Conservation (phyloP, 805 yeast species). For the Kazachstania africana region DNA sequence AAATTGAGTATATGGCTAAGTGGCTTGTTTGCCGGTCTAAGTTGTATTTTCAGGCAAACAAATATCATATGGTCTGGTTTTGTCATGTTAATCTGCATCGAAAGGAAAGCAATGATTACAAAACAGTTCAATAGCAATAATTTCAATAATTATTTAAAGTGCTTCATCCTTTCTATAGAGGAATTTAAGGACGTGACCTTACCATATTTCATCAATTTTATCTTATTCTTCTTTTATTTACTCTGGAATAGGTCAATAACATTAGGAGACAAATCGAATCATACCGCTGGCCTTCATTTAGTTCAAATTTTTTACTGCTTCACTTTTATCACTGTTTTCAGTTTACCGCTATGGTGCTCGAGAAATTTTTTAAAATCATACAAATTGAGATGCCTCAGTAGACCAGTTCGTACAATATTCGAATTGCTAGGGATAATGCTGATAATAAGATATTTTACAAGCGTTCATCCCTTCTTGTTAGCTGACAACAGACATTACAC, state of each 20-base stretch:
- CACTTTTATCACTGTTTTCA: constrained; percentile 49
- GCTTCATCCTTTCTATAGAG: constrained; percentile 27
- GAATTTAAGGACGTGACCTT: constrained; percentile 25
- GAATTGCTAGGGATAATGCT: constrained; percentile 31
- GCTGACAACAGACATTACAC: constrained; percentile 94
- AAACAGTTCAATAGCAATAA: constrained; percentile 29
- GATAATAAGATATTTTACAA: constrained; percentile 47
- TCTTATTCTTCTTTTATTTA: constrained; percentile 45
- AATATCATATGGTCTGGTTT: constrained; percentile 79
- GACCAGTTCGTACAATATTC: constrained; percentile 20
- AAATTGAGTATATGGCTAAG: constrained; percentile 31
- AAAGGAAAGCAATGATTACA: constrained; percentile 34
- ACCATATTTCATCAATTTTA: constrained; percentile 45
- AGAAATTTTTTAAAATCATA: constrained; percentile 31
- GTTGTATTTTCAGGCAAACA: constrained; percentile 79
- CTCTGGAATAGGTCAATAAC: constrained; percentile 72
- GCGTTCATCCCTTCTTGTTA: constrained; percentile 78
- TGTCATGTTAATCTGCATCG: constrained; percentile 42
- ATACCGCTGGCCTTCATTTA: constrained; percentile 54
- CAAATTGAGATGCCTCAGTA: constrained; percentile 16
- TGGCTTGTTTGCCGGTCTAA: constrained; percentile 44
- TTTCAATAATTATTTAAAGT: constrained; percentile 30
- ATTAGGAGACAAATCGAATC: constrained; percentile 85
- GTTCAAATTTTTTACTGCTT: constrained; percentile 77
- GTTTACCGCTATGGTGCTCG: constrained; percentile 66